phyloP scores from a whole-genome alignment of 2,329 filamentous ascomycete genomes.

The Parastagonospora nodorum region DNA sequence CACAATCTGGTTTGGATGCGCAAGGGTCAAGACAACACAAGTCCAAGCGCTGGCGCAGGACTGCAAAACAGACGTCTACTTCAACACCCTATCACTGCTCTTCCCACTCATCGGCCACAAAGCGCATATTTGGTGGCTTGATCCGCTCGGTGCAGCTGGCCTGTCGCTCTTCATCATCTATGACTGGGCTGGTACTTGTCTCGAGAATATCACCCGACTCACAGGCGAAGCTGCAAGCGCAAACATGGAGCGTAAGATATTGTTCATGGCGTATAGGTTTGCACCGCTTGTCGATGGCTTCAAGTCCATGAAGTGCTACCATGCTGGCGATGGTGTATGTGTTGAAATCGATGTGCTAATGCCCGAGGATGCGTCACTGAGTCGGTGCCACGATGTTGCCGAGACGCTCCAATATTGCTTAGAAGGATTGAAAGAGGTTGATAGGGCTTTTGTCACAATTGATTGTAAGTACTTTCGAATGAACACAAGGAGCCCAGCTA shows the following conservation, averaged over 20 bases:
- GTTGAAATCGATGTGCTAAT: constrained; percentile 66
- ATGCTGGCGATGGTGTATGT: constrained; percentile 67
- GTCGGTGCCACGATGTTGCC: constrained; percentile 62
- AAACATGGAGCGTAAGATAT: constrained; percentile 60
- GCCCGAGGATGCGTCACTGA: constrained; percentile 58
- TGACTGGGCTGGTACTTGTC: constrained; percentile 68
- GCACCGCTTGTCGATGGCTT: constrained; percentile 59
- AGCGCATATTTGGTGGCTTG: constrained; percentile 69
- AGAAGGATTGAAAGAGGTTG: constrained; percentile 60
- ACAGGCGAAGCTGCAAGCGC: constrained; percentile 63
- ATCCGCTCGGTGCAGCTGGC: constrained; percentile 65
- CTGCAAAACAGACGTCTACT: constrained; percentile 65
- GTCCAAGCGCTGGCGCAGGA: constrained; percentile 68
- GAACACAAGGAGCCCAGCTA: constrained; percentile 3
- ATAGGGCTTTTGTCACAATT: constrained; percentile 58
- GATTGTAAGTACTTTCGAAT: constrained; percentile 49
- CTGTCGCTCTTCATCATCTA: constrained; percentile 71
- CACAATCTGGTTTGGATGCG: constrained; percentile 64
- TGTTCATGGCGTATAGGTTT: constrained; percentile 65
- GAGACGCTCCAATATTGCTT: constrained; percentile 68
- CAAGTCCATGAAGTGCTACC: constrained; percentile 63
- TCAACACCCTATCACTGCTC: constrained; percentile 66
- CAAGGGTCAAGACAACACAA: constrained; percentile 65
- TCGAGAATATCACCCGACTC: constrained; percentile 63
- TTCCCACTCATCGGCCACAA: constrained; percentile 67